Conservation (phyloP, 1,139 yeast genomes). For the Sugiyamaella novakii region DNA sequence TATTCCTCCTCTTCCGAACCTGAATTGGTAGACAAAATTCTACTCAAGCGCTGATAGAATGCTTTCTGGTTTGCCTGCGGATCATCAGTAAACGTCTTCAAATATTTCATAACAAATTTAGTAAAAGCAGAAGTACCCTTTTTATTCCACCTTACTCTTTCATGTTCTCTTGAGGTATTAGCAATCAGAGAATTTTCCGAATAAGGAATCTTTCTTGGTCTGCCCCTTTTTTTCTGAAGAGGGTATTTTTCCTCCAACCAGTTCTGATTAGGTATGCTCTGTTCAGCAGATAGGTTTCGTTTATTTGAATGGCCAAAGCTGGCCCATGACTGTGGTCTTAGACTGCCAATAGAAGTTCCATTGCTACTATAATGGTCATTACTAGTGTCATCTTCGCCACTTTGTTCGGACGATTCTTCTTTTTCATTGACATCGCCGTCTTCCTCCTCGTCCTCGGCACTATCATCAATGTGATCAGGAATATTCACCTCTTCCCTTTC, state of each 20-base stretch:
- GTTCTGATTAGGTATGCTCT: conserved; percentile 1
- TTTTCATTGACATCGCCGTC: not conserved
- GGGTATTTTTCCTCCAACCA: conserved; percentile 5
- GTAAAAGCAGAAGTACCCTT: conserved; percentile 16
- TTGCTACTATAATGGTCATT: not conserved
- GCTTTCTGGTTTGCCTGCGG: conserved; percentile 19
- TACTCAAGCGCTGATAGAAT: conserved; percentile 14
- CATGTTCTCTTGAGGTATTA: conserved; percentile 11
- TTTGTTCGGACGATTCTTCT: not conserved
- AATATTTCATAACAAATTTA: conserved; percentile 13
- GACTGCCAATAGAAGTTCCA: not conserved
- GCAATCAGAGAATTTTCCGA: not conserved
- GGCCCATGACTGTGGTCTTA: conserved; percentile 3
- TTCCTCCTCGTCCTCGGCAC: conserved; percentile 21
- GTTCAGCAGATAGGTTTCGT: not conserved
- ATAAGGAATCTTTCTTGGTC: conserved; percentile 14
- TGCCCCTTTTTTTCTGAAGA: conserved; percentile 12
- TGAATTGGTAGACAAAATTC: conserved; percentile 1
- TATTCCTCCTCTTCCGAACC: conserved; percentile 4
- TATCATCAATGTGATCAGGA: no score
- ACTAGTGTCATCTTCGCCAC: conserved; percentile 4
- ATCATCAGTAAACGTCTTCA: conserved; percentile 16
- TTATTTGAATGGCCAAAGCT: conserved; percentile 2
- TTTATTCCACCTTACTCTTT: conserved; percentile 17
- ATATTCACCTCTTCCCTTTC: no score